Evolutionary conservation across 768 basidiomycete genomes (phyloP).

Genomic region (Vararia minispora): DNA sequence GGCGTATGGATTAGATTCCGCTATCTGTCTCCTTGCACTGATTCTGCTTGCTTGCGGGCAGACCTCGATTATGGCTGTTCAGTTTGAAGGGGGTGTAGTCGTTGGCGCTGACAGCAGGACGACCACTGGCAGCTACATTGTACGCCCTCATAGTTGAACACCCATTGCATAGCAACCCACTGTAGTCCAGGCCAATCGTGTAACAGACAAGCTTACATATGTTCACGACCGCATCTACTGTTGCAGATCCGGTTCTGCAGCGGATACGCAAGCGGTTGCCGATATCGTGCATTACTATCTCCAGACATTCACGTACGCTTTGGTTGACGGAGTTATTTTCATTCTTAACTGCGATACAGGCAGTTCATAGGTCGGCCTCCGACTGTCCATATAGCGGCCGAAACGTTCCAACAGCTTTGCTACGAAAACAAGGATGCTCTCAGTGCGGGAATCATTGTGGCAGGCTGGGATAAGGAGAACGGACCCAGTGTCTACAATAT

Average conservation of each 20-base stretch:
- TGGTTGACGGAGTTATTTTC: neutral
- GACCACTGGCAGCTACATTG: conserved; percentile 94
- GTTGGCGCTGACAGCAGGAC: conserved; percentile 97
- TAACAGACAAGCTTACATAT: conserved; percentile 95
- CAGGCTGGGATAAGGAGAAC: conserved; percentile 88
- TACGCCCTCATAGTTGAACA: conserved; percentile 25
- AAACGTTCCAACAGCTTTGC: conserved; percentile 76
- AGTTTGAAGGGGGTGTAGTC: conserved; percentile 90
- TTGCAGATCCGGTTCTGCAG: conserved; percentile 96
- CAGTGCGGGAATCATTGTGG: conserved; percentile 93
- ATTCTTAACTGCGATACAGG: conserved; percentile 22
- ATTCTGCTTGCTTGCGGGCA: conserved; percentile 21
- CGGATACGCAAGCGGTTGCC: conserved; percentile 95
- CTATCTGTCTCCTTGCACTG: neutral
- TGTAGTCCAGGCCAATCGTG: conserved; percentile 74
- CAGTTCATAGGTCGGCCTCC: conserved; percentile 48
- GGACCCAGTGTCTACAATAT: conserved; percentile 96
- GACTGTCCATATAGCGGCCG: conserved; percentile 72
- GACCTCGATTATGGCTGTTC: conserved; percentile 99
- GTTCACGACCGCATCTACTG: conserved; percentile 98
- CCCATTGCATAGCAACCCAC: neutral
- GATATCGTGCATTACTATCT: conserved; percentile 80
- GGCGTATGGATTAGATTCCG: conserved; percentile 52
- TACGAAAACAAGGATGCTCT: conserved; percentile 90
- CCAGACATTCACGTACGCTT: conserved; percentile 59